Conservation (phyloP, 1,284 basidiomycete genomes). For the Ceratobasidium sp. region DNA sequence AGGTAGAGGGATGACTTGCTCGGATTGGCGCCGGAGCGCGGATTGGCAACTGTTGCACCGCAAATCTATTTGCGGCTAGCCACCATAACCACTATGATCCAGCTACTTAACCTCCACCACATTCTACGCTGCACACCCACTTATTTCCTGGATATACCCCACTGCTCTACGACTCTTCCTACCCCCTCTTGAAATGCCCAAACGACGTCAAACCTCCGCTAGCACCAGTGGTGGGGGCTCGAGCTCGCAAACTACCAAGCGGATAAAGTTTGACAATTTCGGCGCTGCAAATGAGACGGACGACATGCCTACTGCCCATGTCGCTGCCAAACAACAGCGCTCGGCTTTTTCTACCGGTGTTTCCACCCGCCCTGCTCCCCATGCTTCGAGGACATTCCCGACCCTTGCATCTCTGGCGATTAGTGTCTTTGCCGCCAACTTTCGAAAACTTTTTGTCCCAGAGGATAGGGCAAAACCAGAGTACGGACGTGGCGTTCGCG, state of each 20-base stretch:
- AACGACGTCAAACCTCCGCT: slow-evolving; percentile 20
- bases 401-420: slow-evolving; percentile 23
- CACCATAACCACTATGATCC: slow-evolving; percentile 12
- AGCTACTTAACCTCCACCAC: not conserved
- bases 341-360: slow-evolving; percentile 16
- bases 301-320: slow-evolving; percentile 21
- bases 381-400: not conserved
- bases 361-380: slow-evolving; percentile 12
- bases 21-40: not conserved
- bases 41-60: not conserved
- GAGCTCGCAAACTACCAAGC: slow-evolving; percentile 4
- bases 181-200: slow-evolving; percentile 6
- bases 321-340: slow-evolving; percentile 25
- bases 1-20: too few relatives aligned
- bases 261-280: slow-evolving; percentile 29
- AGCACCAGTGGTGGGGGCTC: not conserved
- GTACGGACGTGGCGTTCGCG: slow-evolving; percentile 51
- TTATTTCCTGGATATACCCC: not conserved
- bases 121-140: not conserved
- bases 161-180: not conserved
- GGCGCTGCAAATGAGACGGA: slow-evolving; percentile 28
- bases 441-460: slow-evolving; percentile 59
- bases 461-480: slow-evolving; percentile 55
- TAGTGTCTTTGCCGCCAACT: slow-evolving; percentile 60
- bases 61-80: not conserved